phyloP scores from a whole-genome alignment of 2,329 filamentous ascomycete species.

The Hymenoscyphus infarciens region DNA sequence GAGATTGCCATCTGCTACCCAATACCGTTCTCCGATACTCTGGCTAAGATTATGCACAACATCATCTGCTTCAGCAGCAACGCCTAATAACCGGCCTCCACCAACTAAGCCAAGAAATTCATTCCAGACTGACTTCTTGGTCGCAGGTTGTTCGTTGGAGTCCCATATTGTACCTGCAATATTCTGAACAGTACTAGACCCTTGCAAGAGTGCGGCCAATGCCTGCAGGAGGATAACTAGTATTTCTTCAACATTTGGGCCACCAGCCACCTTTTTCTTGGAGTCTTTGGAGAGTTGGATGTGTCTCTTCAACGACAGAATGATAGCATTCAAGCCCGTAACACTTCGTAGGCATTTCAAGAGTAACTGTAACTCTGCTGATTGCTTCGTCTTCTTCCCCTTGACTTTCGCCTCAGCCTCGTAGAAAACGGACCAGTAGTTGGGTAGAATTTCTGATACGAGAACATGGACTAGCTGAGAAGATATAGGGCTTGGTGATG shows the following conservation, averaged over 20 bases:
- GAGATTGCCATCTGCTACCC: conserved; percentile 32
- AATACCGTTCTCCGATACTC: conserved; percentile 27
- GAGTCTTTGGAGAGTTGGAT: conserved; percentile 47
- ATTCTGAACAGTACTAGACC: conserved; percentile 39
- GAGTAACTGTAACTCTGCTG: conserved; percentile 47
- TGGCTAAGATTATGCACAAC: conserved; percentile 35
- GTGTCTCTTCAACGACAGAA: conserved; percentile 64
- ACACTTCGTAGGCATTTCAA: conserved; percentile 67
- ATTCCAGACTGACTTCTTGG: conserved; percentile 57
- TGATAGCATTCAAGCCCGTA: conserved; percentile 71
- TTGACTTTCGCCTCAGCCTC: conserved; percentile 38
- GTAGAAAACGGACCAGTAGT: conserved; percentile 71
- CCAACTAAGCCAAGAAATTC: conserved; percentile 57
- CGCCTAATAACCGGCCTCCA: conserved; percentile 56
- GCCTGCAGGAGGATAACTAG: conserved; percentile 42
- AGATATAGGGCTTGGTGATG: conserved; percentile 60
- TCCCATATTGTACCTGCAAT: conserved; percentile 44
- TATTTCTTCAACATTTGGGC: conserved; percentile 34
- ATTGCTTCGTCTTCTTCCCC: conserved; percentile 23
- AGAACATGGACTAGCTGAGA: conserved; percentile 74
- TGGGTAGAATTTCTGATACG: conserved; percentile 70
- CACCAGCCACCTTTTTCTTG: conserved; percentile 25
- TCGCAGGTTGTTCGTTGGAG: conserved; percentile 35
- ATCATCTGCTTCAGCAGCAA: conserved; percentile 51
- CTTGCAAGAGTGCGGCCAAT: conserved; percentile 42